A percentile compares a stretch with the other conserved stretches of the same genome.
Evolutionary conservation across 345 rosid species (phyloP).

Genomic region (Clarkia xantiana): DNA sequence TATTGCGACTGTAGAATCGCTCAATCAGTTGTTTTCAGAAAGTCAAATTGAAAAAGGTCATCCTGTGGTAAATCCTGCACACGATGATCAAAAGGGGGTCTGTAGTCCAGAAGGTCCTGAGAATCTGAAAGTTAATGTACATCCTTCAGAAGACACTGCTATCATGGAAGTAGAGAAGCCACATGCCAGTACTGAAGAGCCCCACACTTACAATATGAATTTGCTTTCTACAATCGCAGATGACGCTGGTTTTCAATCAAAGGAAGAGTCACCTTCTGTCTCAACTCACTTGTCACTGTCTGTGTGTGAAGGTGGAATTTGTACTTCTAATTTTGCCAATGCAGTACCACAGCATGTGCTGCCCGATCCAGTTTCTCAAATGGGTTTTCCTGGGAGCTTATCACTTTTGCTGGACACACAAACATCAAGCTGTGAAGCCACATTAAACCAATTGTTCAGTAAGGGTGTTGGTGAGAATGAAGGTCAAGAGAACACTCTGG

Average conservation of each 20-base stretch:
- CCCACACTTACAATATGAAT: slow-evolving; percentile 9
- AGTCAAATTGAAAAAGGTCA: neutral
- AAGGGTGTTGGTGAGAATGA: slow-evolving; percentile 21
- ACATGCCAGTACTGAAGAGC: slow-evolving; percentile 1
- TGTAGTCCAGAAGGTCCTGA: neutral
- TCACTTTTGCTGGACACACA: no score
- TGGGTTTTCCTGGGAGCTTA: slow-evolving; percentile 25
- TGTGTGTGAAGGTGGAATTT: slow-evolving; percentile 14
- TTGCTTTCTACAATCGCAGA: slow-evolving; percentile 13
- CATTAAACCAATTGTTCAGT: slow-evolving; percentile 13
- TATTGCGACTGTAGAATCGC: neutral
- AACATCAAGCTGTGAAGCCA: slow-evolving; percentile 20
- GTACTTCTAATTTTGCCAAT: slow-evolving; percentile 18
- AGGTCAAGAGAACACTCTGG: slow-evolving; percentile 16
- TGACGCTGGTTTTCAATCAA: slow-evolving; percentile 10
- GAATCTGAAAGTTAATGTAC: slow-evolving; percentile 3
- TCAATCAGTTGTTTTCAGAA: neutral
- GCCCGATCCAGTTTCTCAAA: slow-evolving; percentile 25
- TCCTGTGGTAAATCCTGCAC: neutral
- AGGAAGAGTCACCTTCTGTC: slow-evolving; percentile 16
- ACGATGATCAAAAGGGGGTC: slow-evolving; percentile 3
- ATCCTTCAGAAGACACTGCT: slow-evolving; percentile 4
- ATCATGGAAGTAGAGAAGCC: neutral
- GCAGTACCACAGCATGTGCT: slow-evolving; percentile 18
- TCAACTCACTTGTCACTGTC: slow-evolving; percentile 16